Conservation (phyloP, 2,329 filamentous ascomycete species). For the Nemania sp. region DNA sequence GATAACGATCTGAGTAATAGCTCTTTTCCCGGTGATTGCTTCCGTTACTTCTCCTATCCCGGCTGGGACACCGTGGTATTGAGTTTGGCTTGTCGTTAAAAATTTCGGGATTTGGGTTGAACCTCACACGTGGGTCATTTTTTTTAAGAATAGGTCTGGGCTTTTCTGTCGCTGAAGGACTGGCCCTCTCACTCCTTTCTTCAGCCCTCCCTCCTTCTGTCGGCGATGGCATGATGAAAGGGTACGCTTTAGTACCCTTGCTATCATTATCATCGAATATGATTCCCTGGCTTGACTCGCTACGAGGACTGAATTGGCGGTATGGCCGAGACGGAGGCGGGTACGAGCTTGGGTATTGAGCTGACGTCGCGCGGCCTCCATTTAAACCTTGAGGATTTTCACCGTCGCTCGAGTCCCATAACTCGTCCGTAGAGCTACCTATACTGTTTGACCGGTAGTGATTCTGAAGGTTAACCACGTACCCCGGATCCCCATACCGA, state of each 20-base stretch:
- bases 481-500: conserved; percentile 37
- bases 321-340: conserved; percentile 40
- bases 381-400: conserved; percentile 25
- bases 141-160: conserved; percentile 74
- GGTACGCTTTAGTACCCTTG: conserved; percentile 53
- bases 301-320: conserved; percentile 33
- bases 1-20: conserved; percentile 29
- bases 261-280: conserved; percentile 40
- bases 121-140: conserved; percentile 66
- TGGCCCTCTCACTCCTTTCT: conserved; percentile 41
- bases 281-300: not conserved
- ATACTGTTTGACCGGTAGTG: conserved; percentile 44
- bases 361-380: conserved; percentile 22
- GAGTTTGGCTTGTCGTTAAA: conserved; percentile 56
- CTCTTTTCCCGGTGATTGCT: conserved; percentile 33
- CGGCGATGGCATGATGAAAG: conserved; percentile 57
- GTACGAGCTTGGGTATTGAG: conserved; percentile 42
- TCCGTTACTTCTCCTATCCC: conserved; percentile 28
- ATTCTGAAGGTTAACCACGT: conserved; percentile 40
- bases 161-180: conserved; percentile 53
- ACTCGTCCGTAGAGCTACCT: conserved; percentile 43
- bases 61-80: conserved; percentile 46
- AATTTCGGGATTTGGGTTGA: conserved; percentile 58
- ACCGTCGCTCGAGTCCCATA: conserved; percentile 49
- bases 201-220: conserved; percentile 38